Evolutionary conservation across 75 land plant species (phyloP), one percentile per base, ranked within the genome.

Genomic region (Pinus tabuliformis): DNA sequence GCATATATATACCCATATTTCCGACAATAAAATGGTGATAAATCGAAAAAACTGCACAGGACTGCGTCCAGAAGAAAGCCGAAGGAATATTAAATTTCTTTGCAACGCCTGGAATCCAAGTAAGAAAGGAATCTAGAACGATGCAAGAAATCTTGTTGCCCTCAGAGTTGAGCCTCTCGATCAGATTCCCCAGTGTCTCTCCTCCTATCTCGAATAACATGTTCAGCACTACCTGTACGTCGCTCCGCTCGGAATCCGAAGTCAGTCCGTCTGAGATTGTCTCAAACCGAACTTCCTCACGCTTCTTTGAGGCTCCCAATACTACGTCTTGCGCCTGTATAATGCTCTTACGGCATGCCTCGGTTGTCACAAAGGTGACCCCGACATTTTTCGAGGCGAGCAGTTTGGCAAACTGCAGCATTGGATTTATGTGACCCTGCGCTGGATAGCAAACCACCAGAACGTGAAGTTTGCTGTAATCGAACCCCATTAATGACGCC

Each of bases 1-100:
- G 26, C 26, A 26, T 26, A 26, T 26, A 42, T 42, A 42, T 42
- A 6, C 45, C 52, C 52, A 7, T 1, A 7, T 45, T 45, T 45
- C 52, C 52, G 8, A 45, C 0, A 45, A 45, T 45, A 45, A 45
- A 18, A n/a, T 59, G 62, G 21, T 18, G 62, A n/a, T 59, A 59
- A 18, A 59, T 18, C 9, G 21, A n/a, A 18, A 59, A n/a, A 18
- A 17, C 62, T 39, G 89, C 81, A 72, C 81, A 73, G 3, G 96
- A 86, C 62, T 91, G 93, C 7, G 89, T 80, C 93, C 93, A 91
- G 58, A 91, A 82, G 81, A 84, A 62, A 21, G 85, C 93, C 30
- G 64, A 33, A 17, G 90, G 87, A 58, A 91, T 39, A 3, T 78
- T 76, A 5, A 84, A 45, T 0, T 71, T 75, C 1, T 49, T 82